Evolutionary conservation across 2,329 filamentous ascomycete species (phyloP), one percentile per base, ranked within the genome.

Genomic region (Dissoconium aciculare): DNA sequence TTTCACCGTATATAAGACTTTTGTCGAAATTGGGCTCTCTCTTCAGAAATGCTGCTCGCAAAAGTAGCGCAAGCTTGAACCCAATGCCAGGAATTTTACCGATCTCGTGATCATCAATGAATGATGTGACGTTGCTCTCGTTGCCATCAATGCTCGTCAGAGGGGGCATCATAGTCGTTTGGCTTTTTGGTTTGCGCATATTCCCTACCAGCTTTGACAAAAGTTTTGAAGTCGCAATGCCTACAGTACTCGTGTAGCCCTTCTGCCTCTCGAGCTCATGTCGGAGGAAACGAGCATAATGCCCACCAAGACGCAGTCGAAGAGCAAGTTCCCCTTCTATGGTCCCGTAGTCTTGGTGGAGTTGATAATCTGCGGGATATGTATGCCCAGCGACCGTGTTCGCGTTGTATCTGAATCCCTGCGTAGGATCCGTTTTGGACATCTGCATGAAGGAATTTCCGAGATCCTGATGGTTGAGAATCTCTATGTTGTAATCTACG

Each of bases 161-260:
- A 2, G 78, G 70, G 4, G 78, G 74, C 26, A 92, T 56, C 5
- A 95, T 60, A 0, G 80, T 83, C 0, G 87, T 95, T 54, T 95
- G 89, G 37, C 72, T 78, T 35, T 76, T 75, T 1, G 87, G 87
- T 57, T 95, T 95, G 52, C 94, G 73, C 35, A 77, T 62, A 51
- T 73, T 79, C 9, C 87, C 87, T 6, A 74, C 80, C 10, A 95
- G 66, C 54, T 95, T 95, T 35, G 80, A 74, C 8, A 93, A 63
- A 4, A 87, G 56, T 54, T 95, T 95, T 47, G 78, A 87, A 1
- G 82, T 91, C 2, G 84, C 78, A 13, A 95, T 73, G 3, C 87
- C 87, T 25, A 81, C 84, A 1, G 85, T 87, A 15, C 78, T 78
- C 0, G 84, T 93, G 55, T 87, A 93, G 2, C 83, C 82, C 46